Evolutionary conservation across 2,329 filamentous ascomycete genomes (phyloP).

Genomic region (Hymenoscyphus scutula): DNA sequence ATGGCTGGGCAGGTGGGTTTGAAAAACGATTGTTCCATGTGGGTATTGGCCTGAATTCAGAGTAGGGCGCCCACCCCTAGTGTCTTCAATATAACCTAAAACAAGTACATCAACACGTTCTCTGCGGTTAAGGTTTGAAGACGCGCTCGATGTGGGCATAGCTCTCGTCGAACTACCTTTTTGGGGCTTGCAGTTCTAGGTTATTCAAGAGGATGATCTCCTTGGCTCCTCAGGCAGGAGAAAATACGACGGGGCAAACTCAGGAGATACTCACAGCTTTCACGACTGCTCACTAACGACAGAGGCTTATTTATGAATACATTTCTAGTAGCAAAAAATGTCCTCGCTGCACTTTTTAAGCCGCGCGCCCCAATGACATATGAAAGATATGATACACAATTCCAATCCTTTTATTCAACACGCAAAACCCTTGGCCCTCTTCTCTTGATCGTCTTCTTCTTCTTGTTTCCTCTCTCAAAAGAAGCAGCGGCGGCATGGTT

Average conservation of each 20-base stretch:
- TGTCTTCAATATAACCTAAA: too few species aligned
- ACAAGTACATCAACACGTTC: too few species aligned
- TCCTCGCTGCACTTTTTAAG: constrained; percentile 25
- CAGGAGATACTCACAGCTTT: constrained; percentile 1
- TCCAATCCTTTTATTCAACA: constrained; percentile 56
- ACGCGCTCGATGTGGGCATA: too few species aligned
- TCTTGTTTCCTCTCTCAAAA: constrained; percentile 79
- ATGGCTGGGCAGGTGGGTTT: too few species aligned
- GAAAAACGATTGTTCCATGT: too few species aligned
- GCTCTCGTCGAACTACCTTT: too few species aligned
- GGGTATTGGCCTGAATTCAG: too few species aligned
- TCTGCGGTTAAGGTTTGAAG: too few species aligned
- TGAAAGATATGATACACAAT: constrained; percentile 34
- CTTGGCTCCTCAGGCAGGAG: background rate
- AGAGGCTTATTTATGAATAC: constrained; percentile 28
- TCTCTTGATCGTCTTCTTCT: constrained; percentile 73
- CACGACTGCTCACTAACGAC: constrained; percentile 18
- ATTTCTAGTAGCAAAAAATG: constrained; percentile 31
- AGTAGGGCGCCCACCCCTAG: too few species aligned
- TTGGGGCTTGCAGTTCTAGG: too few species aligned
- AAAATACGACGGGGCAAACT: background rate
- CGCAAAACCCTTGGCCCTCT: constrained; percentile 69
- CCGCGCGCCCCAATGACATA: constrained; percentile 19
- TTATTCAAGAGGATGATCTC: too few species aligned
- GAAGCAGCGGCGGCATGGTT: constrained; percentile 71